Base-by-base conservation (phyloP, 192 early-diverging fungal genomes). In the Coemansia sp. region DNA sequence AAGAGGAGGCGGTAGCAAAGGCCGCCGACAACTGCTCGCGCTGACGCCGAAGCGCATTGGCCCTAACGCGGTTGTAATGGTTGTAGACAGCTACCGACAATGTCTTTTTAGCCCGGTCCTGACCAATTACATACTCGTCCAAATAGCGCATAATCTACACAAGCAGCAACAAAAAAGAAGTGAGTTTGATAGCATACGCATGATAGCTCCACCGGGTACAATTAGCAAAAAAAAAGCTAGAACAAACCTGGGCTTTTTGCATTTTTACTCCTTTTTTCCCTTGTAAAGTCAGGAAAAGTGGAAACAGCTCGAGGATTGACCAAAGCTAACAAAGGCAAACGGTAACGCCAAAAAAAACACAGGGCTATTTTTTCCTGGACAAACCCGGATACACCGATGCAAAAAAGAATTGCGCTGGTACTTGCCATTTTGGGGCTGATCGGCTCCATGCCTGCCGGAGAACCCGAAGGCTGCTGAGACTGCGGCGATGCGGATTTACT, bases 91-190 rank as follows among this genome's bases (percentile, higher is more conserved):
- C 92, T 2, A 95, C 93, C 1, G 94, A 84, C 45, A 96, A 71
- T 11, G 88, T 90, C 78, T 90, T 90, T 74, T 96, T 96, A 20
- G 93, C 87, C 22, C 87, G 83, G 39, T 91, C 91, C 76, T 96
- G 94, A 15, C 93, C 93, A 67, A 96, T 93, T 7, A 96, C 90
- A 73, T 93, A 92, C 51, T 94, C 91, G 81, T 96, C 89, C 75
- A 96, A 64, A 63, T 92, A 89, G 45, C 90, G 85, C 58, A 89
- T 88, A 70, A 92, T 91, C 90, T 92, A 83, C 65, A 54, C 28
- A 48, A 65, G 15, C 51, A 20, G 22, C 22, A 28, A 28, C 22
- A 28, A 28, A 28, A 28, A 28, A 28, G 22, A 28, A 28, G 22
- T 28, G 22, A 0, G 22, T 28, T 28, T 28, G 22, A 28, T 28